A percentile compares a stretch with the other conserved stretches of the same genome.
phyloP scores from a whole-genome alignment of 768 basidiomycete species.

The Lentinus brumalis region DNA sequence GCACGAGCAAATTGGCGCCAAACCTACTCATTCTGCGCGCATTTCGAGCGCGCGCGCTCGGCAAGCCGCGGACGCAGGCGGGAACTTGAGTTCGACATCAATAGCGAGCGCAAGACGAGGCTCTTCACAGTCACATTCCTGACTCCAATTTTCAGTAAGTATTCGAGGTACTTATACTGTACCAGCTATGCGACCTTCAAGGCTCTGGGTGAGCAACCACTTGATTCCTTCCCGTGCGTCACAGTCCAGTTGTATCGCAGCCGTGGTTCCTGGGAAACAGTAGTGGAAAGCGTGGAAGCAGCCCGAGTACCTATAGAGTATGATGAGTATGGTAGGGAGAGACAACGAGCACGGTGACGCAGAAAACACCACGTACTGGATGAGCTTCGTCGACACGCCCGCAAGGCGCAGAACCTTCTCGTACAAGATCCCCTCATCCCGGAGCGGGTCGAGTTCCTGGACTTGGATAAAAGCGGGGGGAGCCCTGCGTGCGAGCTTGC shows the following conservation, averaged over 20 bases:
- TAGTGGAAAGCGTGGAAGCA: conserved; percentile 25
- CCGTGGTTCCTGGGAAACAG: conserved; percentile 12
- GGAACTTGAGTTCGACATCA: too few relatives aligned
- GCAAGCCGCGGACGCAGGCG: too few relatives aligned
- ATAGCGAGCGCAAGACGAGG: too few relatives aligned
- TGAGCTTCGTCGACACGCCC: conserved; percentile 25
- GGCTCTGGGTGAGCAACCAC: conserved; percentile 22
- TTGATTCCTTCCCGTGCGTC: conserved; percentile 21
- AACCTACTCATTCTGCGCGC: too few relatives aligned
- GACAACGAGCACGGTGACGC: neutral
- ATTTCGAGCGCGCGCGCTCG: too few relatives aligned
- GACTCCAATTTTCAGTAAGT: too few relatives aligned
- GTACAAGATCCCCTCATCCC: conserved; percentile 33
- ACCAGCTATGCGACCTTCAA: too few relatives aligned
- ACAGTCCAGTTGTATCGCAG: conserved; percentile 12
- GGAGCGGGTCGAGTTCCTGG: conserved; percentile 27
- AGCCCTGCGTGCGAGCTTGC: conserved; percentile 23
- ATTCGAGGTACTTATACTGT: too few relatives aligned
- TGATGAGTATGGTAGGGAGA: neutral
- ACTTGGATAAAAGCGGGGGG: conserved; percentile 29
- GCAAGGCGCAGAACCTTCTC: conserved; percentile 26
- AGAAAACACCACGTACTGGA: conserved; percentile 17
- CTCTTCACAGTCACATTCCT: too few relatives aligned
- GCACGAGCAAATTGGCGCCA: too few relatives aligned
- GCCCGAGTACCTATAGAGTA: conserved; percentile 28